A percentile compares a stretch with the other conserved stretches of the same genome.
Conservation (phyloP, 805 yeast species). For the Kregervanrija fluxuum region DNA sequence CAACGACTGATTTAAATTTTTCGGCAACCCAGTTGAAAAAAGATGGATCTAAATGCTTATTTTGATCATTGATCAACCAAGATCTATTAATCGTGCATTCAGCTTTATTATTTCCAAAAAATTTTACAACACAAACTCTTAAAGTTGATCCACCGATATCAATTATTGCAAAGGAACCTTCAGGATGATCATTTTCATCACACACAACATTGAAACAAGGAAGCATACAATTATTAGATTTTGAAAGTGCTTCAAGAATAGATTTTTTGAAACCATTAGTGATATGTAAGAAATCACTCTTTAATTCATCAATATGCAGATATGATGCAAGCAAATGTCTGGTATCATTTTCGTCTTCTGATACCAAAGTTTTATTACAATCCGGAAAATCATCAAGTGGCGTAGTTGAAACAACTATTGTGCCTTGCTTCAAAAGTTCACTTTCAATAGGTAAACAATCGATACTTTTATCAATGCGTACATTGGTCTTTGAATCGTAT, state of each 20-base stretch:
- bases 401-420: no score
- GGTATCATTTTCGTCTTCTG: no score
- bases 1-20: conserved; percentile 1
- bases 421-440: no score
- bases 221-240: conserved; percentile 5
- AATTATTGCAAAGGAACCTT: conserved; percentile 31
- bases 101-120: conserved; percentile 11
- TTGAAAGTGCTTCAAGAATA: conserved; percentile 3
- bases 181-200: background rate
- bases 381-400: no score
- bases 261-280: conserved; percentile 1
- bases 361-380: no score
- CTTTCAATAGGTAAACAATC: no score
- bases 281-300: conserved; percentile 1
- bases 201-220: conserved; percentile 4
- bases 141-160: conserved; percentile 54
- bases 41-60: conserved; percentile 3
- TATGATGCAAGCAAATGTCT: background rate
- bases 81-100: conserved; percentile 3
- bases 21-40: conserved; percentile 4
- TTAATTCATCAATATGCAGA: background rate
- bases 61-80: conserved; percentile 6
- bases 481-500: no score
- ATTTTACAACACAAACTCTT: conserved; percentile 26
- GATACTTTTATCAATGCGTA: no score